Evolutionary conservation across 2,329 filamentous ascomycete genomes (phyloP), one percentile per base, ranked within the genome.

Genomic region (Pestalotiopsis sp.): DNA sequence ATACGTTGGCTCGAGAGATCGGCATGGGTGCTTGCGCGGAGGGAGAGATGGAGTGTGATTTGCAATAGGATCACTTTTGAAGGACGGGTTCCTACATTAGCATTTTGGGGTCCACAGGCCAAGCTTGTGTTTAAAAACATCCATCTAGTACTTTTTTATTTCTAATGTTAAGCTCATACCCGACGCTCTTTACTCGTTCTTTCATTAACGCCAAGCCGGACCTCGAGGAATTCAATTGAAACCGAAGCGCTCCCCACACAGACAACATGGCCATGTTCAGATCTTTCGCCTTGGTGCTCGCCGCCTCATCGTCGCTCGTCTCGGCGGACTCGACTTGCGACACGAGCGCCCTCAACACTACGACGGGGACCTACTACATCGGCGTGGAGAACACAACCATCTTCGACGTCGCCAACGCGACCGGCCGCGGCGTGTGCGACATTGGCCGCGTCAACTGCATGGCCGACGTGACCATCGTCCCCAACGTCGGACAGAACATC

Each of bases 371-470:
- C 14, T 65, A 56, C 5, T 56, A 49, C 20, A 31, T 65, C 17
- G 20, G 17, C 40, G 4, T 14, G 23, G 38, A 49, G 20, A 23
- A 25, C 23, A 62, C 59, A 3, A 65, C 40, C 38, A 45, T 65
- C n/a, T 65, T 65, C n/a, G 27, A 56, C n/a, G 40, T 65, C n/a
- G 62, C 62, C 3, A 17, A 12, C 1, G 38, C 23, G 4, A 56
- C 62, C n/a, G 49, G 49, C 40, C 62, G 62, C 20, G 40, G 62
- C 4, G 62, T 63, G 5, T 65, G 62, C 40, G 62, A 65, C 11
- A 65, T 65, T 14, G 62, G 40, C 23, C 62, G 38, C 27, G 38
- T 56, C 23, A 49, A 65, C 62, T 27, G 62, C n/a, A 65, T 65
- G 62, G 62, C 62, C 38, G 62, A 65, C 36, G 62, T 62, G 9